Conservation (phyloP, 139 green algal species). For the Zygnema circumcarinatum region DNA sequence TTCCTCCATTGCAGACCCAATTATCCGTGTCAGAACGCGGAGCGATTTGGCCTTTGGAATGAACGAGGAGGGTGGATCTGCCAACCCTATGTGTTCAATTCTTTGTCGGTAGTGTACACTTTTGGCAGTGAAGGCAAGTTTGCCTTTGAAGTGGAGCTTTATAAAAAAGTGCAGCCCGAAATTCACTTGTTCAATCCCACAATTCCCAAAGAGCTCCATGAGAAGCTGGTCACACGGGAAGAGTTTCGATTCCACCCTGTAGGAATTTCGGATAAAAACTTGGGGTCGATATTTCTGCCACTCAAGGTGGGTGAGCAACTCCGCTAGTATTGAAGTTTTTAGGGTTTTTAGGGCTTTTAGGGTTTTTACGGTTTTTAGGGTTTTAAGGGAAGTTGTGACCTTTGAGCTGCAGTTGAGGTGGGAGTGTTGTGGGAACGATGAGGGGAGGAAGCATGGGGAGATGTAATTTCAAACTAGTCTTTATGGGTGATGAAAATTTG, state of each 20-base stretch:
- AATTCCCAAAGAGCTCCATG: neutral
- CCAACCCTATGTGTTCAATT: conserved; percentile 55
- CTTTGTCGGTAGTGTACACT: conserved; percentile 37
- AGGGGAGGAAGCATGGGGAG: too few relatives aligned
- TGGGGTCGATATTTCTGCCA: too few relatives aligned
- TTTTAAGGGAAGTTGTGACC: too few relatives aligned
- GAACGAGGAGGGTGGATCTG: conserved; percentile 9
- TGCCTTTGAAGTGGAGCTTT: conserved; percentile 4
- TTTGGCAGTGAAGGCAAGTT: neutral
- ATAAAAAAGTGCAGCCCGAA: neutral
- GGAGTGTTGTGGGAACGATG: too few relatives aligned
- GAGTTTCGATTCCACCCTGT: neutral
- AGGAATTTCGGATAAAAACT: neutral
- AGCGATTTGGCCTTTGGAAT: neutral
- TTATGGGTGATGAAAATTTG: too few relatives aligned
- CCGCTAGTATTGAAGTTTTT: too few relatives aligned
- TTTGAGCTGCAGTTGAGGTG: too few relatives aligned
- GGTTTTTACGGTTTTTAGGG: too few relatives aligned
- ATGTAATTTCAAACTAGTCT: too few relatives aligned
- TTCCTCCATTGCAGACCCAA: conserved; percentile 57
- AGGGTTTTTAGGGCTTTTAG: too few relatives aligned
- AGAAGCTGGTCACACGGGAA: neutral
- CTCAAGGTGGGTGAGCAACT: too few relatives aligned
- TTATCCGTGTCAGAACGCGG: neutral
- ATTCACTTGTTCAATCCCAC: neutral